A percentile compares a stretch with the other conserved stretches of the same genome.
Evolutionary conservation across 768 basidiomycete species (phyloP).

Genomic region (Suillus luteus): DNA sequence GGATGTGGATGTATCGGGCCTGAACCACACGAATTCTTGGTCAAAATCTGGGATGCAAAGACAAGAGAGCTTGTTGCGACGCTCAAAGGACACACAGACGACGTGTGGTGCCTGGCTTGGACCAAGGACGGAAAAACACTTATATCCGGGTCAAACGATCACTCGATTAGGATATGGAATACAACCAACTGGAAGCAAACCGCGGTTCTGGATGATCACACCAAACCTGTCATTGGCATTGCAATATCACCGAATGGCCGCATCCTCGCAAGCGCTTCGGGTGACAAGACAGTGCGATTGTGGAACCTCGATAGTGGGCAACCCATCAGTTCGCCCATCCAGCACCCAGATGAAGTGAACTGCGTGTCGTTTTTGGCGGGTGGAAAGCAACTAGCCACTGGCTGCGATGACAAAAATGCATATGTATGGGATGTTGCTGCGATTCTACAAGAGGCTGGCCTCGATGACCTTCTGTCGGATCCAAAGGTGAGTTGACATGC

Average conservation of each 20-base stretch:
- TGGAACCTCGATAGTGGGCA: background rate
- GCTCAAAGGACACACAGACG: background rate
- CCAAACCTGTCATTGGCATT: accelerated
- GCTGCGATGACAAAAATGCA: background rate
- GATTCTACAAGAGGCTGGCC: too few relatives aligned
- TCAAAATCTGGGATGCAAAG: background rate
- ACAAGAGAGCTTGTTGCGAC: background rate
- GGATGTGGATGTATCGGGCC: too few relatives aligned
- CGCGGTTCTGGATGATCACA: background rate
- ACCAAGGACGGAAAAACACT: background rate
- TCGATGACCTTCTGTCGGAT: too few relatives aligned
- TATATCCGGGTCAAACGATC: background rate
- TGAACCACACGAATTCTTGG: too few relatives aligned
- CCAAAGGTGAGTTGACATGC: too few relatives aligned
- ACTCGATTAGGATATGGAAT: background rate
- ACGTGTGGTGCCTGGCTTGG: background rate
- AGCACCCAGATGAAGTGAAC: too few relatives aligned
- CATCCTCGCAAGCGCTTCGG: too few relatives aligned
- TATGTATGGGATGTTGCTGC: background rate
- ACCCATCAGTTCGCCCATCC: too few relatives aligned
- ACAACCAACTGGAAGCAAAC: background rate
- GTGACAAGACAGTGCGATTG: too few relatives aligned
- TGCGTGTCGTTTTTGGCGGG: too few relatives aligned
- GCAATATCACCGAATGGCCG: background rate
- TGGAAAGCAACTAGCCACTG: too few relatives aligned